Base-by-base conservation (phyloP, 805 yeast species). In the Henningerozyma blattae region DNA sequence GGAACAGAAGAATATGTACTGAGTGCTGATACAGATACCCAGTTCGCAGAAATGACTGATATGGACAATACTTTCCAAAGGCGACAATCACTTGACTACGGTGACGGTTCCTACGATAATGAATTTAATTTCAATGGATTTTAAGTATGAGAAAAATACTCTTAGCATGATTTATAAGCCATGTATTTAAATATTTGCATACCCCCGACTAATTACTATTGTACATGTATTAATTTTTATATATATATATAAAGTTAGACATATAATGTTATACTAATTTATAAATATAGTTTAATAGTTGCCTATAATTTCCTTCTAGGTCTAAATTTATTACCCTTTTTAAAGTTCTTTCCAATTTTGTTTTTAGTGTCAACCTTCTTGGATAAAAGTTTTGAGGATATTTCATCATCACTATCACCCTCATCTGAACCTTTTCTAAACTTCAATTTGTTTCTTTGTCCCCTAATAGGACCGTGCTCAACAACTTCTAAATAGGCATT, bases 401-500 rank as follows among this genome's bases (percentile, higher is more conserved):
- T 69, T 28, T 68, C 75, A 33, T 65, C 72, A 39, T 68, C 77
- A 31, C 65, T 72, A 25, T 70, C 73, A 16, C 69, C 68, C 16
- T 61, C 65, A 32, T 65, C 64, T 34, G 67, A 65, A 32, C 74
- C 69, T 54, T 79, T 75, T 61, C 80, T 83, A 64, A 75, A 89
- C 61, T 86, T 89, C 68, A 89, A 72, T 62, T 75, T 85, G 59
- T 87, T 87, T 63, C 74, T 75, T 65, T 84, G 95, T 38, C 96
- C 95, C 59, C 95, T 78, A 3, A 86, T 75, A 20, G 97, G 97
- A 17, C 91, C 96, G 47, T 80, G 82, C 56, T 74, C 79, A 17
- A 91, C 85, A 5, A 98, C 98, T 41, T 86, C 95, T 44, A 86
- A 72, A 55, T 91, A 91, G 0, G 96, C 97, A 52, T 82, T 82